Conservation (phyloP, 2,329 filamentous ascomycete genomes). For the Colletotrichum australisinense region DNA sequence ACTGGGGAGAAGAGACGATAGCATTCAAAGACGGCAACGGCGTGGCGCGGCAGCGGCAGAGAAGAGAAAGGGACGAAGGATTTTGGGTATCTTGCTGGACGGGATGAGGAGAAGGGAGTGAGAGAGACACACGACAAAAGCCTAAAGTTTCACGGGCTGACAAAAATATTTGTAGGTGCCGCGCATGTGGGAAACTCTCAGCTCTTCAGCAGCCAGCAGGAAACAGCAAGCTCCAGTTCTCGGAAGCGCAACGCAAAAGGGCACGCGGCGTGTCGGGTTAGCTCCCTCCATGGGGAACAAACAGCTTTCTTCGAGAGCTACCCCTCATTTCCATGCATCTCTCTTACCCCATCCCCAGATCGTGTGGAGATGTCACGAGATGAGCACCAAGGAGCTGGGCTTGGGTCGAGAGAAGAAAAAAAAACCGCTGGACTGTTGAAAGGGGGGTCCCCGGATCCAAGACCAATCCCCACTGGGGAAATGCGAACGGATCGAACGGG, state of each 20-base stretch:
- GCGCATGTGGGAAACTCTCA: slow-evolving; percentile 17
- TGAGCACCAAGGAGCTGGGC: slow-evolving; percentile 31
- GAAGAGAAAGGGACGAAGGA: slow-evolving; percentile 12
- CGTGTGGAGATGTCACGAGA: slow-evolving; percentile 37
- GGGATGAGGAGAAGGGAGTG: slow-evolving; percentile 5
- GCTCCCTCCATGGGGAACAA: slow-evolving; percentile 32
- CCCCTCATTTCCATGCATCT: slow-evolving; percentile 33
- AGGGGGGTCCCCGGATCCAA: slow-evolving; percentile 30
- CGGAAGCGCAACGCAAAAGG: neutral
- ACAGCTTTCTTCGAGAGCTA: slow-evolving; percentile 34
- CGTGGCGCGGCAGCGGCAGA: neutral
- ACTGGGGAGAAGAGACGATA: slow-evolving; percentile 39
- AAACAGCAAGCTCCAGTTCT: slow-evolving; percentile 6
- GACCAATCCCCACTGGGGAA: slow-evolving; percentile 24
- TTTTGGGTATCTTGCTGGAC: slow-evolving; percentile 28
- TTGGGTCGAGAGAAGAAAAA: neutral
- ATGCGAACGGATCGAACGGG: slow-evolving; percentile 29
- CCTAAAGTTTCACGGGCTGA: slow-evolving; percentile 30
- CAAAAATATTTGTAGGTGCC: slow-evolving; percentile 36
- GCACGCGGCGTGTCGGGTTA: slow-evolving; percentile 29
- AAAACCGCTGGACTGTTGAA: slow-evolving; percentile 29
- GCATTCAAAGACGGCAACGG: slow-evolving; percentile 36
- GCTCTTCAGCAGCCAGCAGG: neutral
- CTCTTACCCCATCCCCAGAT: slow-evolving; percentile 34
- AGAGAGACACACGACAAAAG: neutral